Evolutionary conservation across 306 rosid species (phyloP), one percentile per base, ranked within the genome.

Genomic region (Comarum palustre): DNA sequence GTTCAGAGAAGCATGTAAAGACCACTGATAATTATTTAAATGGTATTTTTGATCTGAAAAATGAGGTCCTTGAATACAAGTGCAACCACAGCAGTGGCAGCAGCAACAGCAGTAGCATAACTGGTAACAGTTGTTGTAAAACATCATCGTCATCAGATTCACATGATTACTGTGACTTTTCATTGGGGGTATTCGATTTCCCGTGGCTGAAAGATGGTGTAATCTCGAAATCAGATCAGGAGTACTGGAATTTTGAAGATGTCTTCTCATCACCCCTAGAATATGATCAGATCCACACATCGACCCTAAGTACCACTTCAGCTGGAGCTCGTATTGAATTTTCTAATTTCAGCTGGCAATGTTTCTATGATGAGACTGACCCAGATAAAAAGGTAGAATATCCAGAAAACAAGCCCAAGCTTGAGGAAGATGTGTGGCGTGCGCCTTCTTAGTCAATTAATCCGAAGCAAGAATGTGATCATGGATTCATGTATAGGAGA

Each of bases 121-220:
- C 13, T 61, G 66, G 15, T 61, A 32, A 32, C 16, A 36, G 63
- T 51, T 25, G 69, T 58, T 70, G 19, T 48, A 70, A 71, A 51
- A 31, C 75, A 17, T 48, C 55, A 66, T 8, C 14, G 22, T 34
- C 70, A 41, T 19, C 57, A 69, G 84, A 79, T 57, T 80, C 84
- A 24, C 66, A 74, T 16, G 66, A 61, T 16, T 61, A 31, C 42
- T 61, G 42, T 61, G 42, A 61, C 43, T 78, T 77, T 57, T 46
- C 82, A 29, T 20, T 79, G 2, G 94, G 86, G 60, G 94, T 93
- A 45, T 93, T 93, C 80, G 96, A 93, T 84, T 93, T 93, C 66
- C 97, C 98, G 1, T 93, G 98, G 97, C 82, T 87, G 69, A 93
- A 90, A 78, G 98, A 93, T 60, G 88, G 98, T 57, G 86, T 87